Percentiles rank a stretch among this genome's conserved stretches.
These are phyloP conservation scores for Acmispon strigosus DNA, from an alignment of 306 rosid species.

Conservation along the genomic window DNA sequence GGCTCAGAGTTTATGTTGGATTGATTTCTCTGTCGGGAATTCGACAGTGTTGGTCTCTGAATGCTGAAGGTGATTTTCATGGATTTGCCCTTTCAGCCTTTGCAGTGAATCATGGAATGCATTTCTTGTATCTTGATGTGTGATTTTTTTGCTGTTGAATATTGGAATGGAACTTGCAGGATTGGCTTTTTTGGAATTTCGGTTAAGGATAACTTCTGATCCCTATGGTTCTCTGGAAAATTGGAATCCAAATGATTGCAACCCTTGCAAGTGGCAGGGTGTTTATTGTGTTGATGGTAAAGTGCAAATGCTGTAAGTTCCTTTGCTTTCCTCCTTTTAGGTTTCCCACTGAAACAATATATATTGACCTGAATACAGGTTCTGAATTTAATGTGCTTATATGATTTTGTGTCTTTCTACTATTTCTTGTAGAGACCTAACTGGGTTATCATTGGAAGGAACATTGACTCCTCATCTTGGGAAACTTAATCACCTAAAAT, in stretches of 20 bases:
- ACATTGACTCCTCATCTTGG: constrained; percentile 77
- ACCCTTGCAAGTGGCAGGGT: constrained; percentile 78
- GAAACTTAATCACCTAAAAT: constrained; percentile 54
- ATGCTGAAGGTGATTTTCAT: constrained; percentile 66
- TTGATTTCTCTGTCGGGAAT: constrained; percentile 36
- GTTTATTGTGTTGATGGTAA: constrained; percentile 54
- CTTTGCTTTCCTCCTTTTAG: not conserved
- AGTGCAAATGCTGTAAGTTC: constrained; percentile 72
- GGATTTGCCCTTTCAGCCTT: not conserved
- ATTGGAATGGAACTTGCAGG: constrained; percentile 48
- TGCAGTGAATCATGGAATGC: not conserved
- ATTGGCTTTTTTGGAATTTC: constrained; percentile 53
- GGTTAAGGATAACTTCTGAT: constrained; percentile 52
- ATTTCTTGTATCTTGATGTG: constrained; percentile 13
- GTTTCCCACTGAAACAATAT: not conserved
- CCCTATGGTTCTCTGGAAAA: constrained; percentile 52
- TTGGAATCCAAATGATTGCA: constrained; percentile 61
- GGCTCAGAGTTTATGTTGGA: constrained; percentile 40
- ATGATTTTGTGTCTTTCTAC: constrained; percentile 10
- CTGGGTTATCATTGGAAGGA: constrained; percentile 62
- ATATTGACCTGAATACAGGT: not conserved
- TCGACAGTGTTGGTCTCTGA: constrained; percentile 47
- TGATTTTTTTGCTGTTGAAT: constrained; percentile 8
- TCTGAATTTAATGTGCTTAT: not conserved
- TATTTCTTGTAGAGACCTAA: constrained; percentile 53